Conservation (phyloP, 23 red algal species). For the Gracilariopsis chorda region DNA sequence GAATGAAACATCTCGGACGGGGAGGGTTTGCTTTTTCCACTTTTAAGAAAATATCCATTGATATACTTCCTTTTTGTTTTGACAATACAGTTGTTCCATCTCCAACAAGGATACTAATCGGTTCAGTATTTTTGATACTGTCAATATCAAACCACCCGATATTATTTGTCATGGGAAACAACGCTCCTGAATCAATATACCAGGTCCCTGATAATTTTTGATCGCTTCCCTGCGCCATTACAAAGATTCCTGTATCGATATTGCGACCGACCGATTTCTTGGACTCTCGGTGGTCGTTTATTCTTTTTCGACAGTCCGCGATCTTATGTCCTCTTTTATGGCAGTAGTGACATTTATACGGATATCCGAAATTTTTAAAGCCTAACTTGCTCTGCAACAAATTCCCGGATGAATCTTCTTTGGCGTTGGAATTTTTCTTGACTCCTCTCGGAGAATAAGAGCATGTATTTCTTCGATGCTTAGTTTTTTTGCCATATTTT, state of each 20-base stretch:
- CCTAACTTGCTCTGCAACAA: background rate
- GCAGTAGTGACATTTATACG: background rate
- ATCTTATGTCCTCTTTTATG: background rate
- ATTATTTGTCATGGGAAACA: slow-evolving; percentile 3
- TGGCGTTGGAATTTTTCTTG: background rate
- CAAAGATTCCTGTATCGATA: background rate
- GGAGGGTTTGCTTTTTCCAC: background rate
- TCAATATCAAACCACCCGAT: background rate
- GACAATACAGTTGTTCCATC: background rate
- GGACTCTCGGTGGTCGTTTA: background rate
- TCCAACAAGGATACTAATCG: background rate
- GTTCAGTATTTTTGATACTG: background rate
- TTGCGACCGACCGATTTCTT: background rate
- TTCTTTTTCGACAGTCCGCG: background rate
- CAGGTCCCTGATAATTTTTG: background rate
- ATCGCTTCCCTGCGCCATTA: no score
- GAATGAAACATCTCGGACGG: background rate
- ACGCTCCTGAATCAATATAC: slow-evolving; percentile 12
- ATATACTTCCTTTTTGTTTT: background rate
- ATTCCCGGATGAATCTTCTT: background rate
- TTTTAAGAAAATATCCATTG: background rate
- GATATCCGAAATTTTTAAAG: background rate
- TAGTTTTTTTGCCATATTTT: background rate
- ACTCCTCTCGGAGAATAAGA: background rate
- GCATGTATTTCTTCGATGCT: background rate